These are phyloP conservation scores for Naegleria fowleri DNA, from an alignment of 208 protist species.

Conservation along the genomic window DNA sequence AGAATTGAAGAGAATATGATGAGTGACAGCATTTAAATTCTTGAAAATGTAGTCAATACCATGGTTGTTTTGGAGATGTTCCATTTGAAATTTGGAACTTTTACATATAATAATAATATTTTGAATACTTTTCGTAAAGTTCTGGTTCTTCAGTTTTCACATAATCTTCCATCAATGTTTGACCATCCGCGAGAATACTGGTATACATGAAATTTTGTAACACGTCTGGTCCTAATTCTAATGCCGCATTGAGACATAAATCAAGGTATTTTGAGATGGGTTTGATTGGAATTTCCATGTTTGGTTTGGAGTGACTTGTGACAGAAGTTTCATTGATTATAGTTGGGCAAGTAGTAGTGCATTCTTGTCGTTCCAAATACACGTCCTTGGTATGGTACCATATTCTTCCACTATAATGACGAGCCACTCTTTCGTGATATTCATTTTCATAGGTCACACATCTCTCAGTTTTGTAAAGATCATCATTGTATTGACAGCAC, in stretches of 20 bases:
- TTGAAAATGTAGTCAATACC: too few relatives aligned
- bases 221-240: not conserved
- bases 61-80: too few relatives aligned
- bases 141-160: not conserved
- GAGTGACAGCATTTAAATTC: too few relatives aligned
- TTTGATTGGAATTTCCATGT: not conserved
- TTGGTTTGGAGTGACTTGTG: too few relatives aligned
- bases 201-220: not conserved
- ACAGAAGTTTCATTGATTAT: too few relatives aligned
- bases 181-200: not conserved
- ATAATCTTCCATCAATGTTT: not conserved
- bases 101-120: too few relatives aligned
- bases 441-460: not conserved
- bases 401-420: not conserved
- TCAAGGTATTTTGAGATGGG: not conserved
- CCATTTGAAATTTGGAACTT: too few relatives aligned
- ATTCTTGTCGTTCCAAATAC: not conserved
- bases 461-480: not conserved
- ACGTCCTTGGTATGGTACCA: not conserved
- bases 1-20: too few relatives aligned
- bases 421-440: slow-evolving; percentile 6
- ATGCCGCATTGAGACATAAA: not conserved
- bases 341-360: too few relatives aligned
- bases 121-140: not conserved
- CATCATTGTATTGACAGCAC: not conserved